These are phyloP conservation scores for Magnolia changhungtana DNA, from an alignment of 164 flowering plant species.

Conservation along the genomic window DNA sequence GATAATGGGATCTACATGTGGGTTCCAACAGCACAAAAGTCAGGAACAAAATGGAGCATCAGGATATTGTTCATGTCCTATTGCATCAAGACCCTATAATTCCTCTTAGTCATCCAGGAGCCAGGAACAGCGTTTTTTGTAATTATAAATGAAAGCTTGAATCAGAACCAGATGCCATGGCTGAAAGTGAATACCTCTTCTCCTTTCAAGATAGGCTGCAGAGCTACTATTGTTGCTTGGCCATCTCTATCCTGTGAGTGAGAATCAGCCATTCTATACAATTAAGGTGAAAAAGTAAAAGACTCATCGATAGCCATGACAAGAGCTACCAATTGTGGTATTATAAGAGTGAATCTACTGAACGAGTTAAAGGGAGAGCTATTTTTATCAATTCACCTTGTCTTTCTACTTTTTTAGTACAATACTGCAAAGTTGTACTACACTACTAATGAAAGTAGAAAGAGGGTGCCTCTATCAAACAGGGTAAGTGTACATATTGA, in stretches of 20 bases:
- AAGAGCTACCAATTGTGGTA: too few relatives aligned
- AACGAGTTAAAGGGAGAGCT: too few relatives aligned
- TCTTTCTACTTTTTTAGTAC: too few relatives aligned
- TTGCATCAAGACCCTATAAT: neutral
- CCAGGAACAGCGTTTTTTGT: neutral
- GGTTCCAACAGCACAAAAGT: neutral
- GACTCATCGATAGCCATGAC: too few relatives aligned
- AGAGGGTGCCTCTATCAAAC: too few relatives aligned
- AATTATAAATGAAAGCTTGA: neutral
- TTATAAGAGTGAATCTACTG: too few relatives aligned
- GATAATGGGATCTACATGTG: neutral
- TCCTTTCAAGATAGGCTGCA: slow-evolving; percentile 49
- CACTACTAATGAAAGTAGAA: too few relatives aligned
- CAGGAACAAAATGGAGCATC: neutral
- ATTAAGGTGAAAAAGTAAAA: neutral
- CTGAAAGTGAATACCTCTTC: slow-evolving; percentile 59
- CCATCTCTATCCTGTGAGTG: slow-evolving; percentile 82
- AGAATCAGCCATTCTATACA: neutral
- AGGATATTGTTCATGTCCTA: neutral
- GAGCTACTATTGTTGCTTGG: slow-evolving; percentile 76
- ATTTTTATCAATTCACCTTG: too few relatives aligned
- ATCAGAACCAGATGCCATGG: neutral
- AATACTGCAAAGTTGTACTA: too few relatives aligned
- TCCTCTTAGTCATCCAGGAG: neutral
- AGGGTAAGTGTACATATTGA: too few relatives aligned